Conservation (phyloP, 1,284 basidiomycete genomes). For the Pseudozyma thailandica region DNA sequence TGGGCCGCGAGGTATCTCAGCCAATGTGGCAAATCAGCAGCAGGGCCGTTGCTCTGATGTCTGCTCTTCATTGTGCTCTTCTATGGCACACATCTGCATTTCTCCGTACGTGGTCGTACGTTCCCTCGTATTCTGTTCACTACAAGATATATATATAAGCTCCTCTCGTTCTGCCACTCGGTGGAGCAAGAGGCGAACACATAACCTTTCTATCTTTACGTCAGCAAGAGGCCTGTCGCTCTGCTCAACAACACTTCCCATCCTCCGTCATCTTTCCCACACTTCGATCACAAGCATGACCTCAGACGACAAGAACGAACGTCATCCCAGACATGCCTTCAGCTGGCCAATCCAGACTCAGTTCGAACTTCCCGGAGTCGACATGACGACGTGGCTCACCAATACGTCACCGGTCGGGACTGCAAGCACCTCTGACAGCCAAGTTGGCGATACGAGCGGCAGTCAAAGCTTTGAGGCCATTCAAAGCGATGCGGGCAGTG, state of each 20-base stretch:
- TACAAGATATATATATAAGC: too few relatives aligned
- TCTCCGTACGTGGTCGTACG: too few relatives aligned
- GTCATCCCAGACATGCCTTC: conserved; percentile 3
- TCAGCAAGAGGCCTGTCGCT: too few relatives aligned
- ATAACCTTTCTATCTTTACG: neutral
- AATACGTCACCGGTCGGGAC: neutral
- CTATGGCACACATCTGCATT: too few relatives aligned
- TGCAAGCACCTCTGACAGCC: neutral
- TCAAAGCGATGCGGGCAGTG: conserved; percentile 1
- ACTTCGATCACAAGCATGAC: neutral
- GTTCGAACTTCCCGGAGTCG: neutral
- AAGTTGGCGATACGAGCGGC: neutral
- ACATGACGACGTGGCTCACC: neutral
- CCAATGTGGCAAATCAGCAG: too few relatives aligned
- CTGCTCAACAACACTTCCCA: neutral
- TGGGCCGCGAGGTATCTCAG: too few relatives aligned
- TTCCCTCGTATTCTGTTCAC: too few relatives aligned
- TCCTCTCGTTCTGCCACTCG: too few relatives aligned
- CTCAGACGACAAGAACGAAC: neutral
- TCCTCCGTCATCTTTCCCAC: neutral
- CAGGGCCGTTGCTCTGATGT: too few relatives aligned
- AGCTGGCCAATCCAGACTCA: conserved; percentile 1
- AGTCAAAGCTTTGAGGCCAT: conserved; percentile 3
- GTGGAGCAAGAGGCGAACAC: too few relatives aligned
- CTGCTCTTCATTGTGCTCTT: too few relatives aligned